These are phyloP conservation scores for Pythium sukuiense DNA, from an alignment of 352 stramenopile genomes.

Conservation along the genomic window DNA sequence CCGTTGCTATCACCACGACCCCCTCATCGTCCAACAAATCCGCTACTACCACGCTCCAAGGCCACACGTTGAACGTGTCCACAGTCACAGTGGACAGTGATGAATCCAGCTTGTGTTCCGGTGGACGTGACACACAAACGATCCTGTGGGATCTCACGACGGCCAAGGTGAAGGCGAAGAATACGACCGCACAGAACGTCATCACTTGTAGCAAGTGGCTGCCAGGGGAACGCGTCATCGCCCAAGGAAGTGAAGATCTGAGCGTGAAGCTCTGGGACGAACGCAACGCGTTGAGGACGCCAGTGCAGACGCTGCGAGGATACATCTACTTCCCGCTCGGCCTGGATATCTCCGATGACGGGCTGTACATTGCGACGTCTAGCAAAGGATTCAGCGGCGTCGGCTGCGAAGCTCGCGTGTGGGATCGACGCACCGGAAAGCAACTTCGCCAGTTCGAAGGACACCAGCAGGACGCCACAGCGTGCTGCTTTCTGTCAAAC, in stretches of 20 bases:
- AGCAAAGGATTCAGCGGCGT: slow-evolving; percentile 88
- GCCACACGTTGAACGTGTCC: slow-evolving; percentile 73
- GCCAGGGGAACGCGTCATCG: slow-evolving; percentile 55
- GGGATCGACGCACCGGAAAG: slow-evolving; percentile 70
- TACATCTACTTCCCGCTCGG: slow-evolving; percentile 84
- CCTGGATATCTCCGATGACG: slow-evolving; percentile 52
- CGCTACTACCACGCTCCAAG: slow-evolving; percentile 32
- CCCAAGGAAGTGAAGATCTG: slow-evolving; percentile 81
- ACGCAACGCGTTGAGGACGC: slow-evolving; percentile 45
- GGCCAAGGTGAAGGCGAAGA: slow-evolving; percentile 45
- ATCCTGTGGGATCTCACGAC: slow-evolving; percentile 79
- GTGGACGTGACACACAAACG: slow-evolving; percentile 78
- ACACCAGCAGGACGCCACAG: slow-evolving; percentile 75
- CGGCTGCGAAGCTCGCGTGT: slow-evolving; percentile 72
- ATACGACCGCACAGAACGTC: slow-evolving; percentile 80
- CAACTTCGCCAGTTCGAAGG: slow-evolving; percentile 58
- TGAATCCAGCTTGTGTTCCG: slow-evolving; percentile 69
- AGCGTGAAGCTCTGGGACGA: slow-evolving; percentile 82
- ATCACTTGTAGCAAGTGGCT: slow-evolving; percentile 85
- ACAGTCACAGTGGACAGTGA: slow-evolving; percentile 51
- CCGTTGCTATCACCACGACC: slow-evolving; percentile 50
- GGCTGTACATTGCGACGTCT: slow-evolving; percentile 69
- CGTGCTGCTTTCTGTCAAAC: slow-evolving; percentile 62
- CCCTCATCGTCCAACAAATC: slow-evolving; percentile 19
- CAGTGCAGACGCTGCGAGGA: slow-evolving; percentile 54